Evolutionary conservation across 2,329 filamentous ascomycete genomes (phyloP), one percentile per base, ranked within the genome.

Genomic region (Cordyceps militaris): DNA sequence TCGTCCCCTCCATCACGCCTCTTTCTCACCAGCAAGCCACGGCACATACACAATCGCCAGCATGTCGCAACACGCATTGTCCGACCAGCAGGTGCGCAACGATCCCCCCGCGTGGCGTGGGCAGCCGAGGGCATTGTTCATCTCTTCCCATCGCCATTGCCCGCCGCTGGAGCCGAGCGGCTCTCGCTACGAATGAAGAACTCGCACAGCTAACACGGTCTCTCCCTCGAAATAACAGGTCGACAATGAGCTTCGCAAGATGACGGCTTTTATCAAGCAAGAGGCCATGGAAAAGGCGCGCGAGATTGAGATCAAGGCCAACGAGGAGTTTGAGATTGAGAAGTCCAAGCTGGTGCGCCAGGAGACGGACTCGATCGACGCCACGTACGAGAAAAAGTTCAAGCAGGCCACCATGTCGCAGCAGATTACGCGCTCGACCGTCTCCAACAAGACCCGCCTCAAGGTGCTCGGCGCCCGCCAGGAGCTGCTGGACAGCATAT

Each of bases 231-330:
- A 3, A 21, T 40, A 11, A 47, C 73, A 97, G 91, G 94, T 99
- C 82, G 87, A 89, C 77, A 87, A 90, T 77, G 94, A 99, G 85
- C 89, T 99, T 77, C 92, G 90, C 82, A 99, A 99, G 85, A 99
- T 99, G 94, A 97, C 94, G 60, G 93, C 92, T 72, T 99, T 99
- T 84, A 99, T 99, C 85, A 90, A 91, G 75, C 94, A 97, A 79
- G 94, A 99, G 79, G 94, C 94, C 60, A 84, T 88, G 70, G 94
- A 99, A 74, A 99, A 99, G 78, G 91, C 91, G 68, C 89, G 89
- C 72, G 94, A 99, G 77, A 97, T 99, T 75, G 85, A 94, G 71
- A 88, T 97, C 78, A 97, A 97, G 78, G 94, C 94, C 74, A 92
- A 97, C 79, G 91, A 97, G 76, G 94, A 99, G 76, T 97, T 97